Conservation (phyloP, 148 eudicot genomes). For the Rhododendron mucronatum region DNA sequence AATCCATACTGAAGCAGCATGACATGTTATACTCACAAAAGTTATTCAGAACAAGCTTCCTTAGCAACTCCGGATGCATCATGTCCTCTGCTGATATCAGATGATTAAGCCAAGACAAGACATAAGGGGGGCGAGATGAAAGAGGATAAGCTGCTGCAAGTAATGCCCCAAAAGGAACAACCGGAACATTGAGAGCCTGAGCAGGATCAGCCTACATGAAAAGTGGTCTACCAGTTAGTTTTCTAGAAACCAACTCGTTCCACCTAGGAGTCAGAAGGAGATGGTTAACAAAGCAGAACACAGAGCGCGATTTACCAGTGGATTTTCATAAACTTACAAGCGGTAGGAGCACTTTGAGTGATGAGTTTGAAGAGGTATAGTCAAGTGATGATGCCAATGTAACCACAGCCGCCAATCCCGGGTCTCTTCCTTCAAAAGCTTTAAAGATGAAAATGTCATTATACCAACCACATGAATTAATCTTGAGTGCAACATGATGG, state of each 20-base stretch:
- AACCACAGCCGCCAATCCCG: slow-evolving; percentile 68
- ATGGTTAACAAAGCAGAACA: neutral
- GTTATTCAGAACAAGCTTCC: slow-evolving; percentile 85
- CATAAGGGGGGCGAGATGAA: slow-evolving; percentile 80
- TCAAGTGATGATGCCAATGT: slow-evolving; percentile 94
- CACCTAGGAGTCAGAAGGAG: neutral
- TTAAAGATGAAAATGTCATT: slow-evolving; percentile 6
- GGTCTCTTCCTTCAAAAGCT: slow-evolving; percentile 78
- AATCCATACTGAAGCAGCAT: neutral
- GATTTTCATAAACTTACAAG: slow-evolving; percentile 56
- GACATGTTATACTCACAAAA: slow-evolving; percentile 58
- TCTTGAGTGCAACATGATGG: neutral
- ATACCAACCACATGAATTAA: neutral
- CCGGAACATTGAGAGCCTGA: slow-evolving; percentile 87
- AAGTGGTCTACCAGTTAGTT: slow-evolving; percentile 9
- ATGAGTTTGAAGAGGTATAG: slow-evolving; percentile 83
- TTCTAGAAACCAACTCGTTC: neutral
- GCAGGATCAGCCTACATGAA: slow-evolving; percentile 90
- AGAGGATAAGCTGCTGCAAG: slow-evolving; percentile 87
- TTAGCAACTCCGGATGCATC: slow-evolving; percentile 92
- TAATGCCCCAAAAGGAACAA: slow-evolving; percentile 92
- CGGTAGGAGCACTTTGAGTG: slow-evolving; percentile 86
- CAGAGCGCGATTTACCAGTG: neutral
- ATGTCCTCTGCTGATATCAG: slow-evolving; percentile 86
- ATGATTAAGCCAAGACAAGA: slow-evolving; percentile 82